These are phyloP conservation scores for Oxyria digyna DNA, from an alignment of 148 eudicot genomes.

Conservation along the genomic window DNA sequence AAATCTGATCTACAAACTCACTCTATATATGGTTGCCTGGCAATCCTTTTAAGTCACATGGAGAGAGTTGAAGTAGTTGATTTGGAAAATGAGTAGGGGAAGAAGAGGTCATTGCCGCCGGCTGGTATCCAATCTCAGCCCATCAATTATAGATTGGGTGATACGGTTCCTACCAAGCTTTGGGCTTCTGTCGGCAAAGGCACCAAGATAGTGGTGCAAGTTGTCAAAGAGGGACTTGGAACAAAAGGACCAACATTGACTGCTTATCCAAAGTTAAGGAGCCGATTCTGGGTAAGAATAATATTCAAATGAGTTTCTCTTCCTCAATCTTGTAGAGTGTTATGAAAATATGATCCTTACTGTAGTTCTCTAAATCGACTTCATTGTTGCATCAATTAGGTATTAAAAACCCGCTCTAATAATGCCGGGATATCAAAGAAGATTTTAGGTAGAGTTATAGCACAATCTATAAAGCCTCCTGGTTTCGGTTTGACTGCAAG, in stretches of 20 bases:
- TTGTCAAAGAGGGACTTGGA: constrained; percentile 91
- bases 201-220: constrained; percentile 88
- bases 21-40: constrained; percentile 20
- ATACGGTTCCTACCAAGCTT: too few relatives aligned
- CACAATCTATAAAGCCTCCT: constrained; percentile 71
- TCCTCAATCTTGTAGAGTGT: background rate
- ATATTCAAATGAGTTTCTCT: background rate
- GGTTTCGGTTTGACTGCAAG: constrained; percentile 85
- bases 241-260: constrained; percentile 78
- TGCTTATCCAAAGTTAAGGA: constrained; percentile 74
- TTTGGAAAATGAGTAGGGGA: background rate
- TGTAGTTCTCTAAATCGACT: background rate
- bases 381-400: constrained; percentile 12
- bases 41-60: constrained; percentile 20
- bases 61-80: constrained; percentile 17
- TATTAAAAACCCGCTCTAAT: constrained; percentile 50
- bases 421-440: constrained; percentile 74
- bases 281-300: constrained; percentile 85
- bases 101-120: background rate
- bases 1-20: constrained; percentile 14
- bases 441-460: constrained; percentile 67
- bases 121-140: too few relatives aligned
- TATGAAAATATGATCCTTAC: background rate
- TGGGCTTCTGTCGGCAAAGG: constrained; percentile 75
- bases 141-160: too few relatives aligned